These are phyloP conservation scores for Jamesozyma piceae DNA, from an alignment of 805 yeast species.

Conservation along the genomic window DNA sequence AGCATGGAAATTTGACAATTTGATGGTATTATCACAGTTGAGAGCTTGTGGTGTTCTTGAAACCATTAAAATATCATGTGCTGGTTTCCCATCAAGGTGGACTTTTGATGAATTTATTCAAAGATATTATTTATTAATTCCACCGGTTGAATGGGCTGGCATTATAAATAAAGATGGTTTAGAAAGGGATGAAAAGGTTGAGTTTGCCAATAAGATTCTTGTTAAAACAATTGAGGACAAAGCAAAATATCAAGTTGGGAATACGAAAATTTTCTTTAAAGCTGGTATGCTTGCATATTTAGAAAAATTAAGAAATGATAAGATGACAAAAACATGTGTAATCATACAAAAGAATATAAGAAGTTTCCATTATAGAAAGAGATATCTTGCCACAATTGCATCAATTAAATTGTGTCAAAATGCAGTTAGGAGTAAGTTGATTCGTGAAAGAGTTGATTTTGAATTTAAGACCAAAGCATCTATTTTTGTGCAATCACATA, in stretches of 20 bases:
- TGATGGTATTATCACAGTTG: slow-evolving; percentile 92
- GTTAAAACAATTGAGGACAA: slow-evolving; percentile 52
- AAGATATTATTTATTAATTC: slow-evolving; percentile 75
- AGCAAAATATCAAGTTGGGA: slow-evolving; percentile 77
- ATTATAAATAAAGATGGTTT: slow-evolving; percentile 41
- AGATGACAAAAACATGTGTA: slow-evolving; percentile 65
- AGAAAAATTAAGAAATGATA: slow-evolving; percentile 75
- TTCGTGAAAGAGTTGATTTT: slow-evolving; percentile 45
- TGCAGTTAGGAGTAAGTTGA: slow-evolving; percentile 51
- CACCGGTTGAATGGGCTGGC: slow-evolving; percentile 57
- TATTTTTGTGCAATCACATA: slow-evolving; percentile 54
- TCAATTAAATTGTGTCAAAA: slow-evolving; percentile 57
- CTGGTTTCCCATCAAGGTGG: slow-evolving; percentile 96
- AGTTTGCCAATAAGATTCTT: slow-evolving; percentile 58
- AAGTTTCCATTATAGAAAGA: slow-evolving; percentile 51
- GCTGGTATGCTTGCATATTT: slow-evolving; percentile 93
- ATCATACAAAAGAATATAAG: slow-evolving; percentile 78
- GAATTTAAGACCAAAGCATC: slow-evolving; percentile 62
- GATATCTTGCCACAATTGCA: slow-evolving; percentile 44
- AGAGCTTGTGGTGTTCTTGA: slow-evolving; percentile 98
- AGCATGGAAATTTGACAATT: slow-evolving; percentile 92
- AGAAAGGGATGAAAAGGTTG: slow-evolving; percentile 45
- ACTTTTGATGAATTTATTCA: slow-evolving; percentile 87
- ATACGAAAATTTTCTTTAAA: slow-evolving; percentile 87
- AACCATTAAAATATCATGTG: slow-evolving; percentile 91